These are phyloP conservation scores for Paramecium sexaurelia DNA, from an alignment of 73 alveolate species.

Conservation along the genomic window DNA sequence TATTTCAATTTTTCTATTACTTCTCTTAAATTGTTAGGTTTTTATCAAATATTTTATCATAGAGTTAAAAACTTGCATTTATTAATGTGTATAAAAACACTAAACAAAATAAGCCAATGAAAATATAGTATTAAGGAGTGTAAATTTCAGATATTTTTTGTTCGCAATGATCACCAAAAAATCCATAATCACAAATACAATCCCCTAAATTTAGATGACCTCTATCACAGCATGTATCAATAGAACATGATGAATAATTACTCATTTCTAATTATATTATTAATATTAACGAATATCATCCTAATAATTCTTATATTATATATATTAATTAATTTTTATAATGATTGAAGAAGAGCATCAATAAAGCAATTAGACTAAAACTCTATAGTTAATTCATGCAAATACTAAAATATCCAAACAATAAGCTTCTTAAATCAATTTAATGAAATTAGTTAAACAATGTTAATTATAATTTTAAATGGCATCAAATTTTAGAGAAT, in stretches of 20 bases:
- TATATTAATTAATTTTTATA: neutral
- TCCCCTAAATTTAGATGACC: neutral
- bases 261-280: neutral
- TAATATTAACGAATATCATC: neutral
- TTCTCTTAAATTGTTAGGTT: neutral
- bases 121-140: neutral
- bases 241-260: neutral
- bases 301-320: neutral
- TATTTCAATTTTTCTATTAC: neutral
- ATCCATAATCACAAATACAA: neutral
- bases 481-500: neutral
- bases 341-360: neutral
- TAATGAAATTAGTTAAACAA: neutral
- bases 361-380: neutral
- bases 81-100: neutral
- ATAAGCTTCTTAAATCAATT: neutral
- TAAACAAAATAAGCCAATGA: neutral
- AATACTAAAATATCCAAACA: neutral
- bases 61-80: neutral
- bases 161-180: neutral
- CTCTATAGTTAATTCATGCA: neutral
- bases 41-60: neutral
- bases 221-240: neutral
- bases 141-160: neutral
- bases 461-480: neutral